phyloP scores from a whole-genome alignment of 2,329 filamentous ascomycete genomes.

The Macrophomina phaseolina region DNA sequence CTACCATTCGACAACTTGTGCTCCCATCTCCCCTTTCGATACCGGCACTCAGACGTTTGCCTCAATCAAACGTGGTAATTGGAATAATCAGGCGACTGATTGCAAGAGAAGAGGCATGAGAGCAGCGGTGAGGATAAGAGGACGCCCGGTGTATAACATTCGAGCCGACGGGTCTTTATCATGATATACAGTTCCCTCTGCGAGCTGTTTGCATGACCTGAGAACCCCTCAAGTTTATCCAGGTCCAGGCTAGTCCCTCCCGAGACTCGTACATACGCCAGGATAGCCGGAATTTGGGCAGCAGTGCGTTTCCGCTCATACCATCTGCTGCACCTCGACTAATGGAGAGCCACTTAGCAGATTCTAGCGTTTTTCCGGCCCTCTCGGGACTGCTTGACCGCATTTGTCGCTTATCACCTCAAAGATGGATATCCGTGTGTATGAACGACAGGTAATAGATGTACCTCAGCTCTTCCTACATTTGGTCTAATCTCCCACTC shows the following conservation, averaged over 20 bases:
- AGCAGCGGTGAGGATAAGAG: not conserved
- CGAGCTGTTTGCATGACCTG: not conserved
- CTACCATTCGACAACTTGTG: not conserved
- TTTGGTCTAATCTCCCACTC: constrained; percentile 6
- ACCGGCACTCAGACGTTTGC: constrained; percentile 1
- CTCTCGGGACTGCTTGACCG: not conserved
- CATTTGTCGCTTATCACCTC: not conserved
- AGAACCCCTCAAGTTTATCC: not conserved
- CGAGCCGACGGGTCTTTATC: not conserved
- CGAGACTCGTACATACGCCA: not conserved
- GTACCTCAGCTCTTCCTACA: not conserved
- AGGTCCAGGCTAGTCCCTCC: not conserved
- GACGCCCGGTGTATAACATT: not conserved
- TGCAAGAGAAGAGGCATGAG: not conserved
- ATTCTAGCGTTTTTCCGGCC: not conserved
- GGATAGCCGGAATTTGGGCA: not conserved
- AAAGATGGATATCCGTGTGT: no score
- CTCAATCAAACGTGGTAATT: not conserved
- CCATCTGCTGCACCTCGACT: constrained; percentile 2
- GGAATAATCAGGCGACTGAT: not conserved
- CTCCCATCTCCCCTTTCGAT: not conserved
- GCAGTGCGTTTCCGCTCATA: not conserved
- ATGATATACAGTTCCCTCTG: constrained; percentile 1
- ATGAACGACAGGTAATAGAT: not conserved
- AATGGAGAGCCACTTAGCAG: not conserved